Evolutionary conservation across 768 basidiomycete species (phyloP), one percentile per base, ranked within the genome.

Genomic region (Boletus barrowsii): DNA sequence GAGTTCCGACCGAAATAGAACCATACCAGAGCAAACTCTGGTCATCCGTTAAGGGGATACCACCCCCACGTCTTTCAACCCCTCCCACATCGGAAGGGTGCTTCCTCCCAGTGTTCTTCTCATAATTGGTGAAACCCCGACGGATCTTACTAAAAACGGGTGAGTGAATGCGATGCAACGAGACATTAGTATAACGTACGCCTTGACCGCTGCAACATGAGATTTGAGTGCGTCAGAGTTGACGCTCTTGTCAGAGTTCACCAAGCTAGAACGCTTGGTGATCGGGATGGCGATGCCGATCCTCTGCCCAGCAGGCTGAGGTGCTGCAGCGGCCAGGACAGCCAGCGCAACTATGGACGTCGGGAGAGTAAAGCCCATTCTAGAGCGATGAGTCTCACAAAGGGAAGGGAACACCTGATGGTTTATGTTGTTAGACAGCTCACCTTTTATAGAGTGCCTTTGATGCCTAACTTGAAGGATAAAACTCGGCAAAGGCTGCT

Each of bases 1-100:
- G 61, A 1, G 55, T 63, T 3, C 62, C 59, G 15, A 58, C 54
- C 0, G 49, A 45, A 26, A 63, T 54, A 1, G 40, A 30, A 15
- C 59, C 61, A 10, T 45, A 58, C 61, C 59, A 62, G 18, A 60
- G 44, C 9, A 37, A 0, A 29, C 4, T 50, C 10, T 37, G 30
- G 29, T 33, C 46, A 10, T 52, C 50, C 2, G 41, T 59, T 26
- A 62, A 40, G 15, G 35, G 5, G 1, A 40, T 46, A 4, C 51
- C 49, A 15, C 13, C 17, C 2, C 51, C 51, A 1, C 53, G 54
- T 32, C 50, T 59, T 10, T 10, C 1, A 17, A 26, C 4, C 3
- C 32, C 24, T 26, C 40, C 14, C 32, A 32, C 2, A 7, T 24
- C 40, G 39, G 51, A 33, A 18, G 57, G 51, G 29, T 58, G 60